Base-by-base conservation (phyloP, 1,284 basidiomycete genomes). In the Rhodotorula sp. region DNA sequence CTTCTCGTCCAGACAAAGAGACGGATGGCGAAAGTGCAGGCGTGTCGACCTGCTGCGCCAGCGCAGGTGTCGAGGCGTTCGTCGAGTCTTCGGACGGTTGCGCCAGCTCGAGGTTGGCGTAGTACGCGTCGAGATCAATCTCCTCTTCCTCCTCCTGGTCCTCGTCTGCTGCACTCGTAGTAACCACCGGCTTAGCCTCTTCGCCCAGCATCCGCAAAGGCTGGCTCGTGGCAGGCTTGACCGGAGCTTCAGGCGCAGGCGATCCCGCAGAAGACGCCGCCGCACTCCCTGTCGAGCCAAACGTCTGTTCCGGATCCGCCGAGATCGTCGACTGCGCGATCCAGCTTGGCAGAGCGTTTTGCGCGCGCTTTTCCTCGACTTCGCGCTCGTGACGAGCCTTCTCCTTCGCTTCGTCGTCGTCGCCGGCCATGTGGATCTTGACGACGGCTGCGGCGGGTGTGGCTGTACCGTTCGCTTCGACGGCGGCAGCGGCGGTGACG, bases 291-390 rank as follows among this genome's bases (percentile, higher is more conserved):
- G 82, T 53, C 53, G 11, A 20, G 24, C 54, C 72, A 26, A 30
- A 37, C 60, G 28, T 58, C 61, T 4, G 56, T 34, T 65, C 62
- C 20, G 26, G 82, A 76, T 94, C 89, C 26, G 93, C 94, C 20
- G 92, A 90, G 73, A 99, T 91, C 6, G 95, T 99, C 79, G 92
- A 94, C 79, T 91, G 89, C 71, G 93, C 84, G 82, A 96, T 90
- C 95, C 95, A 98, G 15, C 88, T 85, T 0, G 95, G 95, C 56
- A 99, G 81, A 0, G 88, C 87, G 78, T 98, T 98, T 82, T 97
- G 93, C 79, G 89, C 87, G 64, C 85, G 81, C 74, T 55, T 63
- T 28, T 54, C 50, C 26, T 76, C 74, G 15, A 82, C 80, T 10
- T 85, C 84, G 16, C 84, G 79, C 37, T 81, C 80, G 31, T 84